These are phyloP conservation scores for Tylopilus sp. DNA, from an alignment of 1,284 basidiomycete species.

Conservation along the genomic window DNA sequence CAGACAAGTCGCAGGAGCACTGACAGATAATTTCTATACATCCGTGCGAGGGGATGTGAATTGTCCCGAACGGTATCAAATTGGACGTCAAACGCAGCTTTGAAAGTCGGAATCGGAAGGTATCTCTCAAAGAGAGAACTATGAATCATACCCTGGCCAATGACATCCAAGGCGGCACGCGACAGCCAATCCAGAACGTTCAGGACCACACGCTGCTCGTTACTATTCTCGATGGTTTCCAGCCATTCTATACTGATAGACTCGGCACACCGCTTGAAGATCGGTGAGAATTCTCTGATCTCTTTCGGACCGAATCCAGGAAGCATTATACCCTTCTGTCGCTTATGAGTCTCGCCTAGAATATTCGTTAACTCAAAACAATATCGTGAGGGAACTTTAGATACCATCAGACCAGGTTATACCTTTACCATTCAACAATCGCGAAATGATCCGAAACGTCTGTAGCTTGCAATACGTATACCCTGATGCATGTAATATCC, in stretches of 20 bases:
- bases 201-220: constrained; percentile 44
- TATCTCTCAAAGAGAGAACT: constrained; percentile 8
- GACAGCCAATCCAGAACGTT: constrained; percentile 53
- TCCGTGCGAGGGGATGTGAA: constrained; percentile 50
- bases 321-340: constrained; percentile 56
- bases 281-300: constrained; percentile 47
- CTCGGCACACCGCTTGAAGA: constrained; percentile 46
- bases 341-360: constrained; percentile 54
- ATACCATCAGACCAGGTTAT: constrained; percentile 55
- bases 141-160: constrained; percentile 52
- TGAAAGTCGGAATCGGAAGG: background rate
- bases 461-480: constrained; percentile 50
- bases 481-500: constrained; percentile 52
- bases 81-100: constrained; percentile 55
- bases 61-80: constrained; percentile 48
- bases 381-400: background rate
- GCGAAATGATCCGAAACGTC: constrained; percentile 42
- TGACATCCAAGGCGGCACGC: constrained; percentile 54
- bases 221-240: constrained; percentile 45
- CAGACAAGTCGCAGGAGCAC: constrained; percentile 13
- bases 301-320: constrained; percentile 55
- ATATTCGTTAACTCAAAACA: background rate
- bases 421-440: constrained; percentile 47
- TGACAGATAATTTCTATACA: constrained; percentile 48
- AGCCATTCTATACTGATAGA: constrained; percentile 51